A percentile compares a stretch with the other conserved stretches of the same genome.
Evolutionary conservation across 495 filamentous ascomycete species (phyloP).

Genomic region (Cercophora scortea): DNA sequence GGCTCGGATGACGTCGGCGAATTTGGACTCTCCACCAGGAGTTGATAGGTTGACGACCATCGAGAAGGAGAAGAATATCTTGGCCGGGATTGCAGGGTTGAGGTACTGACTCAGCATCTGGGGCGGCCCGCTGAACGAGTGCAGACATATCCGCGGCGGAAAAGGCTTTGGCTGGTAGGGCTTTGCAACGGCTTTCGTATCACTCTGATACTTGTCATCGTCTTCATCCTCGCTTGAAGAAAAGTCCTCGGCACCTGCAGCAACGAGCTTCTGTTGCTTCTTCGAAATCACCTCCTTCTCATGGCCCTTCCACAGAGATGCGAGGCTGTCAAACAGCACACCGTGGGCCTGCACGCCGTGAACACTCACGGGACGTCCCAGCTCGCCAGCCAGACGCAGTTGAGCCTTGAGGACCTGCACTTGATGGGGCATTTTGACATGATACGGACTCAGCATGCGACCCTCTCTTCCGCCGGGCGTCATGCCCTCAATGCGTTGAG

Average conservation of each 20-base stretch:
- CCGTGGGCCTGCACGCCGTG: conserved; percentile 93
- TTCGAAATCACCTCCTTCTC: conserved; percentile 63
- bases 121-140: conserved; percentile 81
- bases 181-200: conserved; percentile 1
- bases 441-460: conserved; percentile 60
- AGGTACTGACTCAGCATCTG: conserved; percentile 74
- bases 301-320: conserved; percentile 73
- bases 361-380: conserved; percentile 73
- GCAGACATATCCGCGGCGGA: conserved; percentile 86
- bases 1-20: conserved; percentile 56
- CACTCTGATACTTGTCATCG: conserved; percentile 3
- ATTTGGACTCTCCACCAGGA: conserved; percentile 35
- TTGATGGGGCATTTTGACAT: conserved; percentile 75
- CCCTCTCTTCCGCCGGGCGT: conserved; percentile 84
- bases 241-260: conserved; percentile 38
- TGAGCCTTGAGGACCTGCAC: conserved; percentile 67
- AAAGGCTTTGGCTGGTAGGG: conserved; percentile 46
- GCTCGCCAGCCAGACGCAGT: conserved; percentile 74
- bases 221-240: conserved; percentile 34
- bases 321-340: conserved; percentile 64
- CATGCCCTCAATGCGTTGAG: conserved; percentile 33
- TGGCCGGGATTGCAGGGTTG: conserved; percentile 62
- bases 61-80: conserved; percentile 86
- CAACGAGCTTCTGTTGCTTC: conserved; percentile 45
- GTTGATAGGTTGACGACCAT: conserved; percentile 67